Evolutionary conservation across 1,284 basidiomycete species (phyloP).

Genomic region (Fistulina hepatica): DNA sequence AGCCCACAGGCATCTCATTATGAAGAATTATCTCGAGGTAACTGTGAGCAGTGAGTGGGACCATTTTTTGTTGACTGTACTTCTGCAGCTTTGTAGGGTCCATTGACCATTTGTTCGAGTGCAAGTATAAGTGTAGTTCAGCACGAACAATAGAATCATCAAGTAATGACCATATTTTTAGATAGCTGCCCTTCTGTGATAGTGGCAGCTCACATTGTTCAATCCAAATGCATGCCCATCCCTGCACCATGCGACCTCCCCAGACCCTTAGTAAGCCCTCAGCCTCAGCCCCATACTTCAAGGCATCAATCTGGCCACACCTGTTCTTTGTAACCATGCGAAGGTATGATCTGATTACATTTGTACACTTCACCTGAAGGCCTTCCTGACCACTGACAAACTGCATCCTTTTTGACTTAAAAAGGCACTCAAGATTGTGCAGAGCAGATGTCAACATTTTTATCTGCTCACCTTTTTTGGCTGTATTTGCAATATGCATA

Average conservation of each 20-base stretch:
- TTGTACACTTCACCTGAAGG: no score
- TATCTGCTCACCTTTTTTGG: no score
- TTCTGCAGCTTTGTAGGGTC: not conserved
- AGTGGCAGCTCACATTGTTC: not conserved
- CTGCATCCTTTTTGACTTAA: no score
- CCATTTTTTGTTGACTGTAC: not conserved
- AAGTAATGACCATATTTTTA: not conserved
- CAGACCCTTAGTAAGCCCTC: not conserved
- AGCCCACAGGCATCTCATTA: constrained; percentile 26
- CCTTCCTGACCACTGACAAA: no score
- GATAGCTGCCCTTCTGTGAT: not conserved
- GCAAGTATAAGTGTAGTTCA: not conserved
- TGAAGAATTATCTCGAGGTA: constrained; percentile 9
- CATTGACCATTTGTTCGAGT: not conserved
- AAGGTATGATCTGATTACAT: no score
- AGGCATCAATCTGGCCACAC: no score
- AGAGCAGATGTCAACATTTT: no score
- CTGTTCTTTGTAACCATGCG: no score
- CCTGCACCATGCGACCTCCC: not conserved
- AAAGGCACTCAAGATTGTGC: no score
- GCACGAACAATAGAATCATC: not conserved
- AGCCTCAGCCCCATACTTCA: not conserved
- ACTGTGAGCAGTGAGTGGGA: not conserved
- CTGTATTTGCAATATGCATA: no score
- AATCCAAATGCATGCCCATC: not conserved